Evolutionary conservation across 306 rosid species (phyloP), one percentile per base, ranked within the genome.

Genomic region (Cucumis cinereus): DNA sequence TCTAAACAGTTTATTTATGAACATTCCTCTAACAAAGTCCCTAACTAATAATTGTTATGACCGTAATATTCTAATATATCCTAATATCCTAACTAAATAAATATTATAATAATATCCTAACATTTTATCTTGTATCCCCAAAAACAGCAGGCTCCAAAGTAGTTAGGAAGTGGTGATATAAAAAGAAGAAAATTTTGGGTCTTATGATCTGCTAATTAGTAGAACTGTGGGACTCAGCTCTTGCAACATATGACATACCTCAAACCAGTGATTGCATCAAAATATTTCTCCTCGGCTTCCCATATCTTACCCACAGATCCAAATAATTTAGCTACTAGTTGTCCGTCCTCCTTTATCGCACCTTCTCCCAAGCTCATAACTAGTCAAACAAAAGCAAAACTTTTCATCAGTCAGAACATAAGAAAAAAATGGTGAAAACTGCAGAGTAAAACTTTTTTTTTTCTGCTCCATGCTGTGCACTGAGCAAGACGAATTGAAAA

Each of bases 251-350:
- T 17, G 43, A 50, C 86, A 77, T 87, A 92, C 97, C 99, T 92
- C 75, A 95, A 81, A 72, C 97, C 99, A 77, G 98, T 95, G 82
- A 92, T 66, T 77, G 91, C 99, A 82, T 95, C 99, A 82, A 95
- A 92, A 38, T 57, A 85, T 72, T 92, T 95, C 75, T 95, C 99
- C 73, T 95, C 93, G 41, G 92, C 91, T 87, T 84, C 89, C 93
- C 96, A 90, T 76, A 84, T 82, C 85, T 92, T 95, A 35, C 99
- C 98, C 74, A 95, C 79, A 73, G 99, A 85, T 74, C 96, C 96
- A 88, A 95, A 92, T 85, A 95, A 82, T 60, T 89, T 83, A 54
- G 79, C 82, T 67, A 95, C 84, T 53, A 92, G 82, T 66, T 84
- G 79, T 76, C 86, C 98, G 82, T 92, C 98, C 80, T 90, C 91